Evolutionary conservation across 2,329 filamentous ascomycete genomes (phyloP).

Genomic region (Apiospora arundinis): DNA sequence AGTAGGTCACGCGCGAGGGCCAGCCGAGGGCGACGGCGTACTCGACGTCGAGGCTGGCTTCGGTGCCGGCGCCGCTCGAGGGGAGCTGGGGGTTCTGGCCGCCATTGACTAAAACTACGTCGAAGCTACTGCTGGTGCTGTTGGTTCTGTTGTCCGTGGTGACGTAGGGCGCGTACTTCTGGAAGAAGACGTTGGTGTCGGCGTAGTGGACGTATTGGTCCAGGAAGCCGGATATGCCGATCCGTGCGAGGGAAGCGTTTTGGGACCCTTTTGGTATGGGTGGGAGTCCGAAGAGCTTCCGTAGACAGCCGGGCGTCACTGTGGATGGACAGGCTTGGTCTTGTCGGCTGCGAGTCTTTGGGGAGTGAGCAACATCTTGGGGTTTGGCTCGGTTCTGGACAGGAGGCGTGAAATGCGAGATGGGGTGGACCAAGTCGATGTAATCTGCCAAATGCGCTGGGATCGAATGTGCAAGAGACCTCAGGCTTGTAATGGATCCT

Average conservation of each 20-base stretch:
- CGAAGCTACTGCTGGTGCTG: slow-evolving; percentile 41
- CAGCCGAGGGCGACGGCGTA: slow-evolving; percentile 20
- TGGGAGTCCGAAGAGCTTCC: slow-evolving; percentile 34
- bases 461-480: slow-evolving; percentile 52
- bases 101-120: slow-evolving; percentile 32
- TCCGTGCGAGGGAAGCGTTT: slow-evolving; percentile 43
- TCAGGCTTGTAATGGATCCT: slow-evolving; percentile 45
- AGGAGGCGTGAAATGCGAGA: slow-evolving; percentile 57
- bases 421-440: slow-evolving; percentile 55
- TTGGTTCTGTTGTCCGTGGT: slow-evolving; percentile 39
- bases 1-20: slow-evolving; percentile 9
- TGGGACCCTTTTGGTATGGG: slow-evolving; percentile 35
- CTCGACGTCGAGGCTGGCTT: slow-evolving; percentile 26
- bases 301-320: slow-evolving; percentile 29
- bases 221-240: slow-evolving; percentile 57
- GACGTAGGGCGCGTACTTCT: slow-evolving; percentile 42
- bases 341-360: slow-evolving; percentile 25
- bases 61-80: slow-evolving; percentile 15
- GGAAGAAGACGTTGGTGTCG: slow-evolving; percentile 49
- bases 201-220: slow-evolving; percentile 53
- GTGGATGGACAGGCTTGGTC: slow-evolving; percentile 33
- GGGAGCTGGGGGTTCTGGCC: slow-evolving; percentile 21
- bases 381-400: neutral
- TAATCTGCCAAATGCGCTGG: slow-evolving; percentile 46
- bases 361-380: no score